Conservation (phyloP, 2,329 filamentous ascomycete genomes). For the Penicillium sp. region DNA sequence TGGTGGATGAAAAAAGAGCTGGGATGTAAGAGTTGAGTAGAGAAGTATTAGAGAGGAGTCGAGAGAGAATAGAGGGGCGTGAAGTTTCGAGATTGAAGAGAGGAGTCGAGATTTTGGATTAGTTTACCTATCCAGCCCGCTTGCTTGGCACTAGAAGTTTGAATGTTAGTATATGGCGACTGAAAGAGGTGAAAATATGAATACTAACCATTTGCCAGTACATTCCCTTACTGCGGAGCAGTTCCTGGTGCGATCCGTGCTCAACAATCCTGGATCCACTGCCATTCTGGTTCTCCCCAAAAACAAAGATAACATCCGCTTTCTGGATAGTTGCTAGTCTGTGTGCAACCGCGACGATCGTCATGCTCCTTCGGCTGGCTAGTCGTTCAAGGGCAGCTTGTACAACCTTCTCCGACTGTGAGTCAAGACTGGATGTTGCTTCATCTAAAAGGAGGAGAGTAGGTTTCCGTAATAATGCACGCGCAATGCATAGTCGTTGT, state of each 20-base stretch:
- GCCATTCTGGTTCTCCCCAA: slow-evolving; percentile 56
- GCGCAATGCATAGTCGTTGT: slow-evolving; percentile 60
- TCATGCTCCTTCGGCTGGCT: slow-evolving; percentile 59
- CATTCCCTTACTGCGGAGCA: slow-evolving; percentile 1
- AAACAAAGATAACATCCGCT: slow-evolving; percentile 78
- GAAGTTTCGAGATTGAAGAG: too few relatives aligned
- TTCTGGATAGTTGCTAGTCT: slow-evolving; percentile 77
- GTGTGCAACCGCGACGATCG: slow-evolving; percentile 78
- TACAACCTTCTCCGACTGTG: slow-evolving; percentile 68
- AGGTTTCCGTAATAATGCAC: slow-evolving; percentile 59
- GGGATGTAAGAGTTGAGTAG: too few relatives aligned
- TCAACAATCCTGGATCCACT: slow-evolving; percentile 3
- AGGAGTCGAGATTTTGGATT: not conserved
- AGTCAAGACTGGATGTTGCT: slow-evolving; percentile 65
- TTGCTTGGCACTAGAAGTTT: not conserved
- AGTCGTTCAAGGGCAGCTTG: slow-evolving; percentile 69
- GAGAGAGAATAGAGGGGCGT: too few relatives aligned
- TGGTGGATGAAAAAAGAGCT: too few relatives aligned
- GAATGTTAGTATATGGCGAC: not conserved
- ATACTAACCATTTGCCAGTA: slow-evolving; percentile 10
- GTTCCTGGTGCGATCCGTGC: slow-evolving; percentile 2
- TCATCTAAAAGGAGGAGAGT: slow-evolving; percentile 62
- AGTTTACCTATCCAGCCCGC: not conserved
- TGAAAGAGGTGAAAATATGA: not conserved
- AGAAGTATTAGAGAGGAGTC: too few relatives aligned